Percentiles rank a stretch among this genome's conserved stretches.
Evolutionary conservation across 179 eudicot species (phyloP).

Genomic region (Corrigiola litoralis): DNA sequence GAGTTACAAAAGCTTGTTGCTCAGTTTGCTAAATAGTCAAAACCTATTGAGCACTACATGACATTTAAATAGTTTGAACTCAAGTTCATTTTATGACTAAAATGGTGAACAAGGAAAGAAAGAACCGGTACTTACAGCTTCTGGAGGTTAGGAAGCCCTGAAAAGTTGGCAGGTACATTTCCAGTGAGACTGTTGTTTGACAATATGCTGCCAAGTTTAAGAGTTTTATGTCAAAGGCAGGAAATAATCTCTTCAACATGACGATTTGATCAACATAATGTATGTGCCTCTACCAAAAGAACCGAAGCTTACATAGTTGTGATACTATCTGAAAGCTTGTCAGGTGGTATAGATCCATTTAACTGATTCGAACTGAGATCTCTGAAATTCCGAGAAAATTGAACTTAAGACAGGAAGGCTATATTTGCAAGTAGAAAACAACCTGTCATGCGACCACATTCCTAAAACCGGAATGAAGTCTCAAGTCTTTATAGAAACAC

Average conservation of each 20-base stretch:
- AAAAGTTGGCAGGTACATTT: slow-evolving; percentile 16
- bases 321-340: slow-evolving; percentile 27
- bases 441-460: too few species aligned
- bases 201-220: slow-evolving; percentile 21
- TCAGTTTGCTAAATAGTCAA: not conserved
- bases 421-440: not conserved
- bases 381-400: slow-evolving; percentile 21
- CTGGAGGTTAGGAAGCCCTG: slow-evolving; percentile 27
- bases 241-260: not conserved
- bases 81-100: not conserved
- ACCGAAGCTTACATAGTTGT: slow-evolving; percentile 26
- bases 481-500: too few species aligned
- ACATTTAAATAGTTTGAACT: not conserved
- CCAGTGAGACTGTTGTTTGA: slow-evolving; percentile 29
- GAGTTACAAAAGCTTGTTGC: not conserved
- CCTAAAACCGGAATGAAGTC: too few species aligned
- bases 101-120: not conserved
- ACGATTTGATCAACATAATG: not conserved
- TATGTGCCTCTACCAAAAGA: not conserved
- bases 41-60: not conserved
- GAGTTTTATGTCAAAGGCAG: not conserved
- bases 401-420: not conserved
- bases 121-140: slow-evolving; percentile 15
- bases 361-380: slow-evolving; percentile 32
- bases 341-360: slow-evolving; percentile 24